phyloP scores from a whole-genome alignment of 768 basidiomycete genomes.

The Termitomyces sp. region DNA sequence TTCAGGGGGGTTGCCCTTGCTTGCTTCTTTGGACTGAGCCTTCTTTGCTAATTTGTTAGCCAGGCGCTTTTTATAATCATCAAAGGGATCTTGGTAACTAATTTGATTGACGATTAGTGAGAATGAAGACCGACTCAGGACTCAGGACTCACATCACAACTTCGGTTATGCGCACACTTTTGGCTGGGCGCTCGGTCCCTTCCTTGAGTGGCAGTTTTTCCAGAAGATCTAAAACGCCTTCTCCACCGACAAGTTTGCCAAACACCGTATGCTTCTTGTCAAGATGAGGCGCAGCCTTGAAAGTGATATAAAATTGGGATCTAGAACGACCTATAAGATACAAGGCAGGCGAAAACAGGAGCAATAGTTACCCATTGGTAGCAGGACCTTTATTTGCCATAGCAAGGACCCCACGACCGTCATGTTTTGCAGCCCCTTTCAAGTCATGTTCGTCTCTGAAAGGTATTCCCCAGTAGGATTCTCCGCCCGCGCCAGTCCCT shows the following conservation, averaged over 20 bases:
- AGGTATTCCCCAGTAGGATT: conserved; percentile 91
- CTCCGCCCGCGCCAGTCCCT: conserved; percentile 90
- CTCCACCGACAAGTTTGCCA: conserved; percentile 94
- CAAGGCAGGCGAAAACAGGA: not conserved
- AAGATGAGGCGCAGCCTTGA: conserved; percentile 75
- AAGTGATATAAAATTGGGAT: conserved; percentile 93
- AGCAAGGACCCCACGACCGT: conserved; percentile 75
- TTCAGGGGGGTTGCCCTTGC: conserved; percentile 26
- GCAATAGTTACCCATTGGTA: conserved; percentile 66
- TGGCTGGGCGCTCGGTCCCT: conserved; percentile 83
- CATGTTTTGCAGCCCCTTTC: conserved; percentile 85
- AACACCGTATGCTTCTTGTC: conserved; percentile 96
- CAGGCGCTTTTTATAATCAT: conserved; percentile 82
- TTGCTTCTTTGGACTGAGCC: conserved; percentile 33
- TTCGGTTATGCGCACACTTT: conserved; percentile 80
- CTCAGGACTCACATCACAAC: conserved; percentile 66
- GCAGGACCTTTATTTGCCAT: conserved; percentile 96
- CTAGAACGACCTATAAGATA: conserved; percentile 27
- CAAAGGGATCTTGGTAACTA: conserved; percentile 93
- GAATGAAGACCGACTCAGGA: not conserved
- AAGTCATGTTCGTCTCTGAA: conserved; percentile 93
- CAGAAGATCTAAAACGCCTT: conserved; percentile 80
- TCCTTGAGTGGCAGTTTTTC: conserved; percentile 79
- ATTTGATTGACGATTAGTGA: not conserved
- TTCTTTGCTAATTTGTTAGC: conserved; percentile 69